A percentile compares a stretch with the other conserved stretches of the same genome.
These are phyloP conservation scores for Colletotrichum agaves DNA, from an alignment of 2,329 filamentous ascomycete species.

Conservation along the genomic window DNA sequence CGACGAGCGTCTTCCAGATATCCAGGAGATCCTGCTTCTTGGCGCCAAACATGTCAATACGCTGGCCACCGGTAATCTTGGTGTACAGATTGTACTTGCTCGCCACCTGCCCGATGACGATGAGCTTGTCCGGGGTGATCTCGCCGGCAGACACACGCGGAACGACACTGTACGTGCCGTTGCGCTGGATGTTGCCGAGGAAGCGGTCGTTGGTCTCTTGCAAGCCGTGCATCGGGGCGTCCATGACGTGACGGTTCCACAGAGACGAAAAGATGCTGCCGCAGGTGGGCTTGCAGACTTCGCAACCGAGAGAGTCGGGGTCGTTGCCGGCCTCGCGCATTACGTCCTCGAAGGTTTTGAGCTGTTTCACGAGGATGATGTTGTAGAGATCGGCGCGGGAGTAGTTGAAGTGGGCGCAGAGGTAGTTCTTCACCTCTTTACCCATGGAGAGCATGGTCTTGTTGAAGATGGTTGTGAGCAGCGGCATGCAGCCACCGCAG, in stretches of 20 bases:
- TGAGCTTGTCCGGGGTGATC: conserved; percentile 87
- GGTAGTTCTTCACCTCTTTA: conserved; percentile 85
- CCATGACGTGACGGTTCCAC: conserved; percentile 86
- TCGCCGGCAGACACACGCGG: conserved; percentile 86
- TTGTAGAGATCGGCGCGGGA: conserved; percentile 91
- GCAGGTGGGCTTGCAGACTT: conserved; percentile 85
- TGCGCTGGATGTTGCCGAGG: conserved; percentile 88
- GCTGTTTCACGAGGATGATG: conserved; percentile 83
- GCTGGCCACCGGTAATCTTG: conserved; percentile 92
- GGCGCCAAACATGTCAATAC: conserved; percentile 93
- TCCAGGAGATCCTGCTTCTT: conserved; percentile 84
- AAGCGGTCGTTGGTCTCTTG: conserved; percentile 94
- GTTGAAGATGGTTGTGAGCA: conserved; percentile 91
- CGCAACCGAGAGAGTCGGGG: conserved; percentile 79
- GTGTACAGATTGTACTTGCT: conserved; percentile 87
- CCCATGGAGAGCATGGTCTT: conserved; percentile 87
- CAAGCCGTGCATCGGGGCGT: conserved; percentile 74
- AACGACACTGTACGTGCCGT: conserved; percentile 90
- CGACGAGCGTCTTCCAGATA: conserved; percentile 84
- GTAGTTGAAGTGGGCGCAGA: conserved; percentile 86
- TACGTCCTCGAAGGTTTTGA: conserved; percentile 77
- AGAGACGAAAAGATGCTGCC: conserved; percentile 84
- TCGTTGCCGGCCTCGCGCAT: conserved; percentile 84
- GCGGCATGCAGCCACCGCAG: conserved; percentile 89
- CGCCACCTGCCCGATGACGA: conserved; percentile 84